A percentile compares a stretch with the other conserved stretches of the same genome.
Conservation (phyloP, 2,329 filamentous ascomycete species). For the Elsinoe fawcettii region DNA sequence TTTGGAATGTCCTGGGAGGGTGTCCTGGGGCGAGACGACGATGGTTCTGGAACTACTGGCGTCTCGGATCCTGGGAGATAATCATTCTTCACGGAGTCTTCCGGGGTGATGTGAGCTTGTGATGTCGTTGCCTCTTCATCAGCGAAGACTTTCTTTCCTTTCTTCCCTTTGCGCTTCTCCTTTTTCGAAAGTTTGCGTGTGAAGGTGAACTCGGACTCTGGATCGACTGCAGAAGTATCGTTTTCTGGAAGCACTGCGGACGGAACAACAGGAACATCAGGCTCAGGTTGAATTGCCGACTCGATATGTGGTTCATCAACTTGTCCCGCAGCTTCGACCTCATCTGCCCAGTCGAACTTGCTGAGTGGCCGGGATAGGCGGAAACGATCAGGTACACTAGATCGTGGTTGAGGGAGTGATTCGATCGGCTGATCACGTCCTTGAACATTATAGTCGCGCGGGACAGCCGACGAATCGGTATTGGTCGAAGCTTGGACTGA, state of each 20-base stretch:
- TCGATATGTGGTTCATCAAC: slow-evolving; percentile 10
- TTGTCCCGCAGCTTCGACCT: slow-evolving; percentile 10
- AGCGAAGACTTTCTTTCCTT: background rate
- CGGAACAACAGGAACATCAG: background rate
- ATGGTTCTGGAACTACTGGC: background rate
- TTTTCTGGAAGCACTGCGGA: background rate
- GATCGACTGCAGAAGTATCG: background rate
- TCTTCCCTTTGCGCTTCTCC: slow-evolving; percentile 7
- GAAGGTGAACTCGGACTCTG: background rate
- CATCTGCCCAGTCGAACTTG: slow-evolving; percentile 15
- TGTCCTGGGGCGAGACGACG: background rate
- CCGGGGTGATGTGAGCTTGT: background rate
- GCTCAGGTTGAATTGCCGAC: too few species aligned
- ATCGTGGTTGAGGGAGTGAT: background rate
- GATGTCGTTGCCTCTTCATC: background rate
- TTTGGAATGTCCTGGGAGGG: background rate
- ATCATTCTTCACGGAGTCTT: background rate
- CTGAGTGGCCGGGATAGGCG: slow-evolving; percentile 9
- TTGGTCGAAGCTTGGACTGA: background rate
- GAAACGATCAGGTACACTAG: slow-evolving; percentile 12
- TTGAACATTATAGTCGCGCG: background rate
- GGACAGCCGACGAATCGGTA: background rate
- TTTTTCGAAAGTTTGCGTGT: slow-evolving; percentile 4
- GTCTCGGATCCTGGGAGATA: background rate
- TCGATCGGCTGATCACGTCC: background rate